phyloP scores from a whole-genome alignment of 352 stramenopile species.

The Thalassiosira delicatula region DNA sequence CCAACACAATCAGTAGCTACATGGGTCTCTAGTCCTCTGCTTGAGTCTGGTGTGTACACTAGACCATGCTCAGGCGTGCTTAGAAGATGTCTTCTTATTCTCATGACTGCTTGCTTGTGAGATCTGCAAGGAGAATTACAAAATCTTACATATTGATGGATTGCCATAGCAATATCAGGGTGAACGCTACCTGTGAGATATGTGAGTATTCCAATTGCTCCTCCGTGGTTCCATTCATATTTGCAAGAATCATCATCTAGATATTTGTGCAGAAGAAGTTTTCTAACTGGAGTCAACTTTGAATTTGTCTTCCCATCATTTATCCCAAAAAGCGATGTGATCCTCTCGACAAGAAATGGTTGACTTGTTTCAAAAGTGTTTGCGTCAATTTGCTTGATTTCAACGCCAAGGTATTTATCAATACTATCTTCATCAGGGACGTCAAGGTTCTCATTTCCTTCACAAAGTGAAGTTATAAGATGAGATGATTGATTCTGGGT shows the following conservation, averaged over 20 bases:
- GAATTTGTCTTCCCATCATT: constrained; percentile 29
- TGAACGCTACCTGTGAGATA: neutral
- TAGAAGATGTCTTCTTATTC: constrained; percentile 64
- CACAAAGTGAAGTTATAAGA: neutral
- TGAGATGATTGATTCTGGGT: neutral
- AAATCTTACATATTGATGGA: constrained; percentile 50
- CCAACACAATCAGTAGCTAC: constrained; percentile 64
- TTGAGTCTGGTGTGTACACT: constrained; percentile 29
- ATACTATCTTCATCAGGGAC: constrained; percentile 21
- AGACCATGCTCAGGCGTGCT: constrained; percentile 47
- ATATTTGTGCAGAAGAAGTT: constrained; percentile 13
- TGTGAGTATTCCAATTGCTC: neutral
- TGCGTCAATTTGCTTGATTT: constrained; percentile 29
- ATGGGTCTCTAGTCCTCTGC: constrained; percentile 48
- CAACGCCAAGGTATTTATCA: constrained; percentile 54
- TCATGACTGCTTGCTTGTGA: constrained; percentile 55
- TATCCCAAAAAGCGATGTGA: constrained; percentile 7
- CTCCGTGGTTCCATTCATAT: neutral
- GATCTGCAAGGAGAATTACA: constrained; percentile 25
- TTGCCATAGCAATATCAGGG: neutral
- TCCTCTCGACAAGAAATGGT: constrained; percentile 51
- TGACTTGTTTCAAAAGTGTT: constrained; percentile 42
- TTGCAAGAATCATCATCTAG: constrained; percentile 15
- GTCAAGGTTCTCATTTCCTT: constrained; percentile 17
- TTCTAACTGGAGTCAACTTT: constrained; percentile 19